These are phyloP conservation scores for Salix udensis DNA, from an alignment of 345 rosid species.

Conservation along the genomic window DNA sequence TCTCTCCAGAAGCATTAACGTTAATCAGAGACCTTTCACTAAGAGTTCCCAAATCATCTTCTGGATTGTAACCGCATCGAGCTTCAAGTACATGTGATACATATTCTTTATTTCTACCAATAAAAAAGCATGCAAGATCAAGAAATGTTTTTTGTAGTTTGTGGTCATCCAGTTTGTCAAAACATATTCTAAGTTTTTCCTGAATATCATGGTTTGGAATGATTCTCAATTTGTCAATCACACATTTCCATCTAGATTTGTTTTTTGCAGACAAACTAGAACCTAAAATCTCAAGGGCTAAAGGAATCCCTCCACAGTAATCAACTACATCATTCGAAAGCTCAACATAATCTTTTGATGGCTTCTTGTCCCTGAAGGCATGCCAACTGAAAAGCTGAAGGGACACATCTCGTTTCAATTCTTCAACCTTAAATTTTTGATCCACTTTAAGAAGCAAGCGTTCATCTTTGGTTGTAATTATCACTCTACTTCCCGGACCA, in stretches of 20 bases:
- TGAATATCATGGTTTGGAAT: neutral
- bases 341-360: neutral
- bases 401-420: neutral
- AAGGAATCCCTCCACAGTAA: conserved; percentile 6
- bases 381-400: conserved; percentile 5
- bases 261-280: neutral
- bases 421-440: neutral
- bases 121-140: neutral
- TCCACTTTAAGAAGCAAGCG: neutral
- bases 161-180: neutral
- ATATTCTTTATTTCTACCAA: neutral
- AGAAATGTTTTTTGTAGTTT: neutral
- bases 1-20: too few species aligned
- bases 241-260: conserved; percentile 3
- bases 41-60: neutral
- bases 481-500: conserved; percentile 2
- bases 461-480: conserved; percentile 8
- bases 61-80: neutral
- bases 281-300: conserved; percentile 15
- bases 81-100: neutral
- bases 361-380: conserved; percentile 7
- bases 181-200: neutral
- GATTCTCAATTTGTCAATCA: neutral
- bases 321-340: neutral
- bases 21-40: neutral